These are phyloP conservation scores for Euphrasia confusa DNA, from an alignment of 257 asterid genomes.

Conservation along the genomic window DNA sequence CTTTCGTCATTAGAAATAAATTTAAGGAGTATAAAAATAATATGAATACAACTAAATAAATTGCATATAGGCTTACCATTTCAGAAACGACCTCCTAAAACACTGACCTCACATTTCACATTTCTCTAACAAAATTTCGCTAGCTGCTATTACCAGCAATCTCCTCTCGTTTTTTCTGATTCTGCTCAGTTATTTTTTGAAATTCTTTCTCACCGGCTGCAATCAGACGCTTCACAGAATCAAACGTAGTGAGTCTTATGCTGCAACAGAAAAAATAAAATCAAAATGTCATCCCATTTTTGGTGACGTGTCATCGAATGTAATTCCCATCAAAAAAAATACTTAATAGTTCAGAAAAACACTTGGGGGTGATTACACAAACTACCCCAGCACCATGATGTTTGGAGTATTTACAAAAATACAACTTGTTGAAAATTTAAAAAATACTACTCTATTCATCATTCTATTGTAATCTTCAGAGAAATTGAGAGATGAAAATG, in stretches of 20 bases:
- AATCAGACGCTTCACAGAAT: constrained; percentile 63
- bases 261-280: constrained; percentile 30
- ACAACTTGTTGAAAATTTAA: not conserved
- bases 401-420: not conserved
- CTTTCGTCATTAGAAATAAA: too few species aligned
- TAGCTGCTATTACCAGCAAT: constrained; percentile 20
- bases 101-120: constrained; percentile 1
- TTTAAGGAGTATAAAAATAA: too few species aligned
- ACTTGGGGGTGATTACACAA: too few species aligned
- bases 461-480: too few species aligned
- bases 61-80: not conserved
- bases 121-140: not conserved
- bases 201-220: constrained; percentile 56
- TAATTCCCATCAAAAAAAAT: too few species aligned
- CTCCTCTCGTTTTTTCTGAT: constrained; percentile 39
- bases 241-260: constrained; percentile 72
- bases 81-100: not conserved
- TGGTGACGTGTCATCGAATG: too few species aligned
- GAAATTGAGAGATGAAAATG: too few species aligned
- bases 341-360: too few species aligned
- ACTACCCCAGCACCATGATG: too few species aligned
- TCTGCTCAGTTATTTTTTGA: constrained; percentile 48
- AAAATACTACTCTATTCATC: too few species aligned
- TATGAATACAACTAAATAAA: not conserved
- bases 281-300: too few species aligned